Evolutionary conservation across 805 yeast genomes (phyloP), one percentile per base, ranked within the genome.

Genomic region (Hanseniaspora valbyensis): DNA sequence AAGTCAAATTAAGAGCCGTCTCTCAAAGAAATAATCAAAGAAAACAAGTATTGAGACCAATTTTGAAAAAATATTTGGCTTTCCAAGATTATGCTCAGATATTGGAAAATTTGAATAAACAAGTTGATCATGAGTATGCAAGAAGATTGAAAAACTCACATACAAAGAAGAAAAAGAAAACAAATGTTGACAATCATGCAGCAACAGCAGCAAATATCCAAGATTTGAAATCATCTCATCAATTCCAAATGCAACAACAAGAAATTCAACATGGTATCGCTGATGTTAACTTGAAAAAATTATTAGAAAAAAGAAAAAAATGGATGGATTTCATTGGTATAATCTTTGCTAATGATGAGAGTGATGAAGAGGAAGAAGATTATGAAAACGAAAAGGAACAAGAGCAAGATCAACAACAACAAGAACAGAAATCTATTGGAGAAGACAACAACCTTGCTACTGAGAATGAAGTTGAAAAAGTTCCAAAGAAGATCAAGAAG

Each of bases 271-370:
- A 78, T 59, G 80, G 77, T 44, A 85, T 83, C 16, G 83, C 84
- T 49, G 84, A 81, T 63, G 76, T 83, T 12, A 90, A 95, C 2
- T 72, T 88, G 52, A 75, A 80, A 58, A 80, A 90, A 1, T 65
- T 90, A 44, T 65, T 90, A 55, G 96, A 90, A 56, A 92, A 92
- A 67, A 76, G 97, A 49, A 69, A 65, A 50, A 78, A 92, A 58
- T 92, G 98, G 98, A 82, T 89, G 34, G 75, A 74, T 21, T 85
- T 81, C 62, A 86, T 92, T 55, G 97, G 97, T 1, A 87, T 89
- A 30, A 73, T 90, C 46, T 92, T 92, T 66, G 45, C 30, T 8
- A 36, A 32, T 18, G 44, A 24, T 18, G 54, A 60, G 22, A 72
- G 68, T 32, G 63, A 69, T 40, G 71, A 69, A 16, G 64, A 64